Evolutionary conservation across 176 grass and related monocot species (phyloP).

Genomic region (Poa annua): DNA sequence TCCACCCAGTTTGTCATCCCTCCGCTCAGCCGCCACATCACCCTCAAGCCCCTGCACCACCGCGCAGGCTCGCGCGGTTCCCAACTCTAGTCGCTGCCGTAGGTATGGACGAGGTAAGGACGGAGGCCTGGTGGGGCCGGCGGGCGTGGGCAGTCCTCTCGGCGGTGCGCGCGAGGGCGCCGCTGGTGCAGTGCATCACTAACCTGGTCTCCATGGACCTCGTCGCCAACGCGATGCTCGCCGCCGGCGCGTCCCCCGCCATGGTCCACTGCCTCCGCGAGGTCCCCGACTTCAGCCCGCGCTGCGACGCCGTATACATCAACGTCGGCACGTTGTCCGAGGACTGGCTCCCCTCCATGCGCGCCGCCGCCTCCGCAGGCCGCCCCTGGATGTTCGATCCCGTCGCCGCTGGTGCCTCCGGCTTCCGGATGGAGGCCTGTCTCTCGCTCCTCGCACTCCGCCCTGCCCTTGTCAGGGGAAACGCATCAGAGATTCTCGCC

Average conservation of each 20-base stretch:
- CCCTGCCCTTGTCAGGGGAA: constrained; percentile 79
- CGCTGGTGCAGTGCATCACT: constrained; percentile 92
- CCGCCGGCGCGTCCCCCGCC: constrained; percentile 76
- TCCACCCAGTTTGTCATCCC: neutral
- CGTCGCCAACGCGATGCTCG: constrained; percentile 72
- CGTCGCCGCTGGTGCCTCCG: constrained; percentile 68
- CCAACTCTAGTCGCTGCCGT: neutral
- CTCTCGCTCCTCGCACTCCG: constrained; percentile 59
- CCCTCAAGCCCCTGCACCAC: neutral
- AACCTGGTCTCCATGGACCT: constrained; percentile 96
- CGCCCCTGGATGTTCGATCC: constrained; percentile 91
- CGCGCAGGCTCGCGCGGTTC: neutral
- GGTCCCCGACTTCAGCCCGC: constrained; percentile 79
- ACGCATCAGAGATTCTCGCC: constrained; percentile 85
- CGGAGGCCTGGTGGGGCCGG: constrained; percentile 30
- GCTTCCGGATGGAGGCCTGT: constrained; percentile 79
- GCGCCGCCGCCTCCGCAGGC: constrained; percentile 51
- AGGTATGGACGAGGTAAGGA: constrained; percentile 39
- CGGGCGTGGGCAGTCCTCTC: constrained; percentile 71
- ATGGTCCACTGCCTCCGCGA: constrained; percentile 83
- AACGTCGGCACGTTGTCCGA: constrained; percentile 86
- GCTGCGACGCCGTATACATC: constrained; percentile 63
- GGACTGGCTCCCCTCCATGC: constrained; percentile 85
- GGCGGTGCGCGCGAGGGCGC: constrained; percentile 53
- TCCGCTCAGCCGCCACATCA: neutral